Base-by-base conservation (phyloP, 2,329 filamentous ascomycete species). In the Talaromyces islandicus region DNA sequence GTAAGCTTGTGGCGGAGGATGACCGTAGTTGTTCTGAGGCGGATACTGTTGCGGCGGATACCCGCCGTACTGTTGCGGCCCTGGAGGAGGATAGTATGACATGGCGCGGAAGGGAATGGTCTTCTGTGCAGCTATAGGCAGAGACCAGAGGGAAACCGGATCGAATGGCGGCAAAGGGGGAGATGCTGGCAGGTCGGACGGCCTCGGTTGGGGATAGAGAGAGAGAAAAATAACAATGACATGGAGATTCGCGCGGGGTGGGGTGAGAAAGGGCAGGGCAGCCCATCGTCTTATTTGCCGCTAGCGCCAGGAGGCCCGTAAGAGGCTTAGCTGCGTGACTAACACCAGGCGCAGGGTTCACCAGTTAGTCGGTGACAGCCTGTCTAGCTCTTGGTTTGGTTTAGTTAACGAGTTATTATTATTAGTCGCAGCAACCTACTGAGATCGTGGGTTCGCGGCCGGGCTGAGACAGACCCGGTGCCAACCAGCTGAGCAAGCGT, bases 1-100 rank as follows among this genome's bases (percentile, higher is more conserved):
- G 57, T 78, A 76, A 57, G 69, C 72, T 59, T 75, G 71, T 60
- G 69, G 73, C 57, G 75, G 72, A 62, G 69, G 74, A 59, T 74
- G 70, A 56, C 71, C 72, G 62, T 77, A 77, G 60, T 67, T 66
- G 58, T 68, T 68, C 59, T 66, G 70, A 62, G 70, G 59, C 53
- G 68, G 67, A 57, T 73, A 70, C 65, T 71, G 74, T 58, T 69
- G 77, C 65, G 80, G 84, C 80, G 81, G 80, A 67, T 83, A 83
- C 64, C 81, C 81, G 53, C 58, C 61, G 35, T 63, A 63, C 59
- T 63, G 61, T 69, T 80, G 78, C 65, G 82, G 78, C 58, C 81
- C 81, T 70, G 79, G 76, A 69, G 81, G 80, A 65, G 83, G 84
- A 71, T 86, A 88, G 69, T 84, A 85, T 65, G 86, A 87, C 86